Conservation (phyloP, 257 asterid genomes). For the Cinchona pubescens region DNA sequence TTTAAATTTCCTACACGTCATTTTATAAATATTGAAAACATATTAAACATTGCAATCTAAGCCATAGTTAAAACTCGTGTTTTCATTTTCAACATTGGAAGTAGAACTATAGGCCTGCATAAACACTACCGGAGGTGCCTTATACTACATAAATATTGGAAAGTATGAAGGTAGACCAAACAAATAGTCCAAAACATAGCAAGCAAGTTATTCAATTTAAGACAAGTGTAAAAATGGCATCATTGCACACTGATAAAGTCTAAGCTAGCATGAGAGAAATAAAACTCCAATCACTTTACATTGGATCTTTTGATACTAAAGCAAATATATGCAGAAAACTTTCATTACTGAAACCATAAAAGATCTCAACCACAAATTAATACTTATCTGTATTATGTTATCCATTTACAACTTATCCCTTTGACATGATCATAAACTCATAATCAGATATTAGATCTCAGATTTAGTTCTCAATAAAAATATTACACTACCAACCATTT, state of each 20-base stretch:
- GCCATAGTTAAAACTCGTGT: neutral
- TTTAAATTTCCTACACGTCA: neutral
- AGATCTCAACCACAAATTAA: neutral
- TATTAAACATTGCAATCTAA: neutral
- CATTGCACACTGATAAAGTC: neutral
- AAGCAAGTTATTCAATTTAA: neutral
- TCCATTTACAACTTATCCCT: no score
- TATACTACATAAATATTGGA: neutral
- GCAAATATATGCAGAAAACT: neutral
- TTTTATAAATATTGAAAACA: neutral
- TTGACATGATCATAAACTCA: no score
- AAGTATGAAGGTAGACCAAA: neutral
- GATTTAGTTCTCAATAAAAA: no score
- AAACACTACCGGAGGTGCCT: neutral
- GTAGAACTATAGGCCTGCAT: neutral
- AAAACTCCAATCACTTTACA: neutral
- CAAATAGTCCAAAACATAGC: neutral
- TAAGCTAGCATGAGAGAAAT: neutral
- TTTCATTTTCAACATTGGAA: neutral
- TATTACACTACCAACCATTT: no score
- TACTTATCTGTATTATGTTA: neutral
- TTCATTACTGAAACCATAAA: neutral
- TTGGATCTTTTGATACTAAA: neutral
- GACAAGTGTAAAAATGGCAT: neutral
- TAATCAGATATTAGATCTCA: no score